Evolutionary conservation across 805 yeast genomes (phyloP).

Genomic region (Candida sanyiensis): DNA sequence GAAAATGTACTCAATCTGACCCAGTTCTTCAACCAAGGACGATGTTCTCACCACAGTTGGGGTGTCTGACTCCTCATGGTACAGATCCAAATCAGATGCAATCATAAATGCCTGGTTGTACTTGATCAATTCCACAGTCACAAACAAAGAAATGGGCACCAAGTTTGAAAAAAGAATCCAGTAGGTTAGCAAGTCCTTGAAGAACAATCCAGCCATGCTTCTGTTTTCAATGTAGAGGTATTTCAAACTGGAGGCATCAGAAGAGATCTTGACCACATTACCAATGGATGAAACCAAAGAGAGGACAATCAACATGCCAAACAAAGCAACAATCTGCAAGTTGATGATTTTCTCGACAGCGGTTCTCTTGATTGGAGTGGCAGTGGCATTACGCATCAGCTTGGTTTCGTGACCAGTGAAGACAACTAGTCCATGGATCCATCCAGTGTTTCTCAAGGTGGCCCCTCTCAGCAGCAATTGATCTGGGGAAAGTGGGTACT

Average conservation of each 20-base stretch:
- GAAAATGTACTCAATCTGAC: conserved; percentile 93
- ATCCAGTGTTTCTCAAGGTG: conserved; percentile 85
- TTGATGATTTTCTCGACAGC: conserved; percentile 95
- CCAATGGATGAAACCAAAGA: conserved; percentile 83
- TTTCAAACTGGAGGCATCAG: conserved; percentile 45
- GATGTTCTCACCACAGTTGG: conserved; percentile 96
- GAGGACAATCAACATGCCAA: conserved; percentile 69
- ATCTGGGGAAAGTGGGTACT: conserved; percentile 78
- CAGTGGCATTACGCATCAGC: conserved; percentile 96
- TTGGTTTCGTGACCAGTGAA: conserved; percentile 99
- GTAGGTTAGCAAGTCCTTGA: conserved; percentile 81
- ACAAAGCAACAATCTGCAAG: conserved; percentile 82
- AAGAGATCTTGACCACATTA: conserved; percentile 66
- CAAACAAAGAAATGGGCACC: conserved; percentile 96
- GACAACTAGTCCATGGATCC: conserved; percentile 90
- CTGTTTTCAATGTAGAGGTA: conserved; percentile 69
- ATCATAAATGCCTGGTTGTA: conserved; percentile 93
- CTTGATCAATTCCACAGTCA: conserved; percentile 92
- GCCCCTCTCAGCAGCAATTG: conserved; percentile 94
- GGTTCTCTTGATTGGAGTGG: conserved; percentile 95
- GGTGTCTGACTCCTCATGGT: conserved; percentile 79
- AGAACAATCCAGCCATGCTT: conserved; percentile 64
- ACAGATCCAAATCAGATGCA: conserved; percentile 91
- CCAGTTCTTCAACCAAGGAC: conserved; percentile 91
- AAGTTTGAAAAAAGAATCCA: conserved; percentile 95